These are phyloP conservation scores for Fallopia convolvulus DNA, from an alignment of 148 eudicot genomes.

Conservation along the genomic window DNA sequence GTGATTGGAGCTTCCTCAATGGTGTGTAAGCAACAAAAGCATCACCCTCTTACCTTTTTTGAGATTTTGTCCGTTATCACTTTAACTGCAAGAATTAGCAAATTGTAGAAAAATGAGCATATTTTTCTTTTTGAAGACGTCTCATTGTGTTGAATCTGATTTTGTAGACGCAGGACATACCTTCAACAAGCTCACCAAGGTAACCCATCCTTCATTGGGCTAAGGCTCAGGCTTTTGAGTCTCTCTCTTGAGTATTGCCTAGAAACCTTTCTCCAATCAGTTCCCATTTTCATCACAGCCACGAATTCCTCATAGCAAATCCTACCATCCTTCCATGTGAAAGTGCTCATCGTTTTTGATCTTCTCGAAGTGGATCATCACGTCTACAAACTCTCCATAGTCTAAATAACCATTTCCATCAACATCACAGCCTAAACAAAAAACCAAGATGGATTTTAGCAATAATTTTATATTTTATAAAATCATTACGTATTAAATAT, in stretches of 20 bases:
- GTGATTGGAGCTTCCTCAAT: slow-evolving; percentile 63
- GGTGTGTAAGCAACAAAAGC: slow-evolving; percentile 70
- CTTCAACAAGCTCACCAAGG: slow-evolving; percentile 80
- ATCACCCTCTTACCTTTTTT: slow-evolving; percentile 78
- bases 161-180: slow-evolving; percentile 19
- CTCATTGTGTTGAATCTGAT: not conserved
- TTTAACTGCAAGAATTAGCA: slow-evolving; percentile 41
- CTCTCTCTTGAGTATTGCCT: slow-evolving; percentile 82
- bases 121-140: not conserved
- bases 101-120: not conserved
- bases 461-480: not conserved
- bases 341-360: slow-evolving; percentile 93
- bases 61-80: slow-evolving; percentile 95
- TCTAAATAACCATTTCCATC: slow-evolving; percentile 84
- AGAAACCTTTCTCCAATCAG: slow-evolving; percentile 92
- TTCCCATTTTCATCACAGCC: slow-evolving; percentile 88
- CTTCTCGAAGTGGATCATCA: slow-evolving; percentile 83
- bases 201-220: slow-evolving; percentile 82
- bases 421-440: slow-evolving; percentile 70
- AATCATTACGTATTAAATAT: not conserved
- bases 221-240: slow-evolving; percentile 68
- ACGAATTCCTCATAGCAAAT: slow-evolving; percentile 82
- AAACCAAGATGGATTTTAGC: not conserved
- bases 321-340: slow-evolving; percentile 66
- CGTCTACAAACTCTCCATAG: slow-evolving; percentile 95